Conservation (phyloP, 441 rosid species). For the Syzygium malaccense region DNA sequence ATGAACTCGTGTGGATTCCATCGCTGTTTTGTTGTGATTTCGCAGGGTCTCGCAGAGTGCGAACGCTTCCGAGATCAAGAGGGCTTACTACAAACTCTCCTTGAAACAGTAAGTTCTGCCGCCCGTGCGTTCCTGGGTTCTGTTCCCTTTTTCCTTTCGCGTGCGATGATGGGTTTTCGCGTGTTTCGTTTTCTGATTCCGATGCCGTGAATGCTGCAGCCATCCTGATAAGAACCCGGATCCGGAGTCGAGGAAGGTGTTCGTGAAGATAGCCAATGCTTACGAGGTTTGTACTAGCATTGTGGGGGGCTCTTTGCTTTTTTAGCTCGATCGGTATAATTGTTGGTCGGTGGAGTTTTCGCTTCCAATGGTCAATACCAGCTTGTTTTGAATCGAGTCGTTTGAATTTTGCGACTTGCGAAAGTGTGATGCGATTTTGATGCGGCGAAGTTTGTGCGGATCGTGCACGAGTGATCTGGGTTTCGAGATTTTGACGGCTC, state of each 20-base stretch:
- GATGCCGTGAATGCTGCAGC: conserved; percentile 16
- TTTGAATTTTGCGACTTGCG: background rate
- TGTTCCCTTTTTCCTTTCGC: background rate
- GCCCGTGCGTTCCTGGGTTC: background rate
- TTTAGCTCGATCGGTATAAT: background rate
- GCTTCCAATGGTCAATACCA: background rate
- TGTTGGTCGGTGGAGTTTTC: background rate
- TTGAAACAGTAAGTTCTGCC: conserved; percentile 52
- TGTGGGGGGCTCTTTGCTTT: background rate
- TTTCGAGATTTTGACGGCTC: background rate
- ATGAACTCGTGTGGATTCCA: background rate
- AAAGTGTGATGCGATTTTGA: background rate
- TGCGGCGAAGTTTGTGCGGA: background rate
- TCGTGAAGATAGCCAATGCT: conserved; percentile 93
- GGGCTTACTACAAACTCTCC: conserved; percentile 89
- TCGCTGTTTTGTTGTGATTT: background rate
- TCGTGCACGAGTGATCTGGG: background rate
- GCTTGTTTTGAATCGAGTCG: background rate
- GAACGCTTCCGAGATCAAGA: conserved; percentile 87
- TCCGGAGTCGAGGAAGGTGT: conserved; percentile 84
- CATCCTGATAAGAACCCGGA: conserved; percentile 97
- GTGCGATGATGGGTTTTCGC: background rate
- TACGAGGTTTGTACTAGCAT: conserved; percentile 53
- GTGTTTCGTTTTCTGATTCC: background rate
- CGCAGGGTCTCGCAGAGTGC: conserved; percentile 76